Evolutionary conservation across 1,284 basidiomycete species (phyloP).

Genomic region (Pseudozyma pruni): DNA sequence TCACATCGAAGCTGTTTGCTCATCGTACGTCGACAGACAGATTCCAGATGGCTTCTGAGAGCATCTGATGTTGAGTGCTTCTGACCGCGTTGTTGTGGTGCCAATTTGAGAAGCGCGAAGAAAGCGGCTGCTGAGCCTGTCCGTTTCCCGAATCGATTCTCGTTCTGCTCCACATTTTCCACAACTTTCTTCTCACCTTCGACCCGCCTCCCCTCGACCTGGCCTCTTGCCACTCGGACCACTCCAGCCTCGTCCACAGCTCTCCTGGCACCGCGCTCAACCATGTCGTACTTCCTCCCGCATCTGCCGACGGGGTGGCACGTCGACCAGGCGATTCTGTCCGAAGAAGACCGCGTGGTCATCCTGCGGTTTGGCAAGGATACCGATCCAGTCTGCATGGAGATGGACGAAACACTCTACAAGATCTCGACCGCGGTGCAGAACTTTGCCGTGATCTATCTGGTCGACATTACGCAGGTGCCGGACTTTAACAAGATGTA

Average conservation of each 20-base stretch:
- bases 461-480: constrained; percentile 94
- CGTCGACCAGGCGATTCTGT: constrained; percentile 83
- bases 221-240: not conserved
- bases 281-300: constrained; percentile 77
- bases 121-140: not conserved
- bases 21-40: too few relatives aligned
- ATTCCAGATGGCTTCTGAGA: too few relatives aligned
- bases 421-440: constrained; percentile 93
- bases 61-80: too few relatives aligned
- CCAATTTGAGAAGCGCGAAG: constrained; percentile 8
- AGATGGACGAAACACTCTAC: constrained; percentile 97
- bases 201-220: not conserved
- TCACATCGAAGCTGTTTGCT: too few relatives aligned
- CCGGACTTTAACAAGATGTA: constrained; percentile 96
- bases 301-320: constrained; percentile 79
- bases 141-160: constrained; percentile 21
- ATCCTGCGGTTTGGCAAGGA: constrained; percentile 96
- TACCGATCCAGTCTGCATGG: constrained; percentile 90
- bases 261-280: not conserved
- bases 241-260: not conserved
- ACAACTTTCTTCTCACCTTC: too few relatives aligned
- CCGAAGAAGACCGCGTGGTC: constrained; percentile 95
- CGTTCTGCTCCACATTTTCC: constrained; percentile 26
- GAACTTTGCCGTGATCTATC: constrained; percentile 97
- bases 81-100: too few relatives aligned